A percentile compares a stretch with the other conserved stretches of the same genome.
These are phyloP conservation scores for Byssothecium circinans DNA, from an alignment of 2,329 filamentous ascomycete species.

Conservation along the genomic window DNA sequence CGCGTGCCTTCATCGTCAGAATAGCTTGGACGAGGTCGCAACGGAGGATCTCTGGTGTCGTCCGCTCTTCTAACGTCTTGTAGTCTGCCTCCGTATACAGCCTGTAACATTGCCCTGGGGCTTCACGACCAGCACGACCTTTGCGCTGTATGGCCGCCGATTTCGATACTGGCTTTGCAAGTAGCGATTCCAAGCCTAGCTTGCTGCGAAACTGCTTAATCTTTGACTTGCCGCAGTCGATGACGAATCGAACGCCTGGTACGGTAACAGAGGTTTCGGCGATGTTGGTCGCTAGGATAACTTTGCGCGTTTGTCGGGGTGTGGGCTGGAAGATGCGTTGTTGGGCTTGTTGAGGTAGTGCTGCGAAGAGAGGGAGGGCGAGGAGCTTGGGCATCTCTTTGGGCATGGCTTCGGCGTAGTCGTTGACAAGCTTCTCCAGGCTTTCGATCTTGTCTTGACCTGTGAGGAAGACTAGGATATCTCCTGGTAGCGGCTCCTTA, in stretches of 20 bases:
- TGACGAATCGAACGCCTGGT: conserved; percentile 84
- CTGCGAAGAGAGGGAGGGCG: conserved; percentile 83
- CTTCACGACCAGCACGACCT: conserved; percentile 91
- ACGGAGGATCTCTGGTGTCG: conserved; percentile 84
- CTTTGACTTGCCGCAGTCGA: conserved; percentile 93
- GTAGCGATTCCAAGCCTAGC: conserved; percentile 84
- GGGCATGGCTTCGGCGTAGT: conserved; percentile 72
- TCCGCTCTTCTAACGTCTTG: conserved; percentile 67
- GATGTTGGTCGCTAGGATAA: conserved; percentile 94
- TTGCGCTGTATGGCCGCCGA: conserved; percentile 90
- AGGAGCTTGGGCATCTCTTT: conserved; percentile 71
- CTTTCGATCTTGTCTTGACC: conserved; percentile 92
- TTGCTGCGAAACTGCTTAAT: conserved; percentile 85
- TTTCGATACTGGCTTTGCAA: conserved; percentile 88
- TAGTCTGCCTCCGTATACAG: conserved; percentile 84
- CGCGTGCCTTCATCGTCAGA: conserved; percentile 90
- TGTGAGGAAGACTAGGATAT: conserved; percentile 88
- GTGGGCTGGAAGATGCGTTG: conserved; percentile 81
- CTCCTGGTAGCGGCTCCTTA: conserved; percentile 87
- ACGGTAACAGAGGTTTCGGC: conserved; percentile 98
- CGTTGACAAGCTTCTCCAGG: conserved; percentile 76
- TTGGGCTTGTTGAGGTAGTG: conserved; percentile 82
- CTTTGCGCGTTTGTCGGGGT: conserved; percentile 75
- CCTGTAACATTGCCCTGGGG: conserved; percentile 83
- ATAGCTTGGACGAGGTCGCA: conserved; percentile 86